Conservation (phyloP, 2,329 filamentous ascomycete species). For the Podosphaera xanthii region DNA sequence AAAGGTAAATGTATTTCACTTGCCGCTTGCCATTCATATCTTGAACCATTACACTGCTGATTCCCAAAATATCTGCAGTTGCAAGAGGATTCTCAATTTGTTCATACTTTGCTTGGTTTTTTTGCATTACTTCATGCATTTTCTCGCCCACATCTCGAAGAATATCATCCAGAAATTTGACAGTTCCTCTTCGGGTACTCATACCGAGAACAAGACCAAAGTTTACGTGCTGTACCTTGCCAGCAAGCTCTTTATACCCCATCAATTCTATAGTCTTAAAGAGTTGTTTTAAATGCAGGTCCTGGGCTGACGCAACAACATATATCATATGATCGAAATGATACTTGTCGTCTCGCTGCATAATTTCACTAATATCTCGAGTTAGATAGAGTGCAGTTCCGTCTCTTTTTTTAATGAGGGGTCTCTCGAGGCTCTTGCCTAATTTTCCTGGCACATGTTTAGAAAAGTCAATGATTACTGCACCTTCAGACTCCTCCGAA, state of each 20-base stretch:
- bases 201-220: constrained; percentile 51
- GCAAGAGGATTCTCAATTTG: constrained; percentile 67
- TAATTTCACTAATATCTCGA: constrained; percentile 52
- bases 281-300: constrained; percentile 49
- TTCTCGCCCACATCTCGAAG: constrained; percentile 64
- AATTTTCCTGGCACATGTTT: constrained; percentile 42
- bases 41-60: constrained; percentile 91
- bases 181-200: constrained; percentile 49
- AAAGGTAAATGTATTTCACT: constrained; percentile 9
- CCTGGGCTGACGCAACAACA: constrained; percentile 50
- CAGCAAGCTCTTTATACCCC: constrained; percentile 41
- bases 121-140: constrained; percentile 95
- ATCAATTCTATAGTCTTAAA: constrained; percentile 58
- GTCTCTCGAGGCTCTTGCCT: constrained; percentile 46
- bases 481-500: constrained; percentile 47
- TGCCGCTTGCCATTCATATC: constrained; percentile 90
- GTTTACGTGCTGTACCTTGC: constrained; percentile 50
- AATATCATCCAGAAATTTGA: constrained; percentile 52
- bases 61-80: constrained; percentile 72
- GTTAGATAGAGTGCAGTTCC: constrained; percentile 60
- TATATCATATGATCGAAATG: constrained; percentile 63
- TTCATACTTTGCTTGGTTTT: constrained; percentile 73
- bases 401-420: constrained; percentile 49
- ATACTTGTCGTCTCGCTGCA: constrained; percentile 39
- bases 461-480: constrained; percentile 48